Evolutionary conservation across 2,329 filamentous ascomycete species (phyloP), one percentile per base, ranked within the genome.

Genomic region (Diplodia sapinea): DNA sequence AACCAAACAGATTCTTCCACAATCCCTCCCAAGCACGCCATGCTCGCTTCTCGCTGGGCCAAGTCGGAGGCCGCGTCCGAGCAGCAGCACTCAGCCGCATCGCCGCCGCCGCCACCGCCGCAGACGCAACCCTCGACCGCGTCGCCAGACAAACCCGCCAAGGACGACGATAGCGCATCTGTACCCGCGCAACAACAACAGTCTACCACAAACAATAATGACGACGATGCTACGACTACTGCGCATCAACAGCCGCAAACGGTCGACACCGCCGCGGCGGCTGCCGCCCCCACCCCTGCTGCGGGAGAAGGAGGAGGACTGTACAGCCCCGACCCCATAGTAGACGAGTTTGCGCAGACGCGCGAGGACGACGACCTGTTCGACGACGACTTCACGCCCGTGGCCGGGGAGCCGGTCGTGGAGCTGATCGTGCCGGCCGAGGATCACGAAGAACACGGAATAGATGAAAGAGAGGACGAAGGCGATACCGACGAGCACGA

Each of bases 321-420:
- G 17, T 67, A 59, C 65, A 61, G 55, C 54, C 54, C 49, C n/a
- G 65, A 67, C 55, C 55, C 65, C 47, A 62, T 62, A 56, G 71
- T 77, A 15, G 82, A 83, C 66, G 79, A 82, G 31, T 82, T 82
- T 57, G 82, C 82, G 72, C 82, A 83, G 68, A 82, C 83, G 0
- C 81, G 82, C n/a, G 78, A 80, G 49, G 80, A 81, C 51, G 82
- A 84, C 69, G 82, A 84, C 69, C 76, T 84, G 4, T 84, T 84
- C 74, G 82, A 82, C 72, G 82, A 84, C 66, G 82, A 84, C 72
- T 83, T 84, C 70, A 82, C 78, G 8, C 82, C 82, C 12, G 77
- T 82, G 8, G 73, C 80, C 43, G 43, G 43, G 17, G 77, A 83
- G 61, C 79, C 81, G 2, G 74, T 80, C 11, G 75, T 81, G 1